phyloP scores from a whole-genome alignment of 2,329 filamentous ascomycete species.

The Alternaria gaisen region DNA sequence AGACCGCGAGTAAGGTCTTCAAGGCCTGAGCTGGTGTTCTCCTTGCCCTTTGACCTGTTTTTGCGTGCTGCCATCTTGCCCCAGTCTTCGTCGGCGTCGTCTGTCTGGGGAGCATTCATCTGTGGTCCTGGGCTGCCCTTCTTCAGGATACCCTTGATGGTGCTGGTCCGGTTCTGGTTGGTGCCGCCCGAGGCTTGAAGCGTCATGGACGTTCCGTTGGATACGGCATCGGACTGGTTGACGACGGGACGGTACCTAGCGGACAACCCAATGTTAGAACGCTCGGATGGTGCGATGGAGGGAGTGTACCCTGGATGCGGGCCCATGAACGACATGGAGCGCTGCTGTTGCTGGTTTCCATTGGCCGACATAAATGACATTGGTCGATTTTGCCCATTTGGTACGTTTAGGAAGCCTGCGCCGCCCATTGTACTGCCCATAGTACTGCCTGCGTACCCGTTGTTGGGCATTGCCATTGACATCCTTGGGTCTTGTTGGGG shows the following conservation, averaged over 20 bases:
- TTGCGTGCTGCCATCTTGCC: constrained; percentile 43
- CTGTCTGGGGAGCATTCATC: constrained; percentile 32
- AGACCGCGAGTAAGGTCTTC: constrained; percentile 40
- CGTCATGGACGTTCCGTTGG: constrained; percentile 44
- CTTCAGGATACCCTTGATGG: constrained; percentile 48
- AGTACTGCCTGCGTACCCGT: constrained; percentile 30
- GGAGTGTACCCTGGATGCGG: constrained; percentile 71
- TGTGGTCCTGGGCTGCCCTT: constrained; percentile 26
- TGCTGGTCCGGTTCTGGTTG: constrained; percentile 20
- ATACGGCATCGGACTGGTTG: constrained; percentile 42
- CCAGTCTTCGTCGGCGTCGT: constrained; percentile 48
- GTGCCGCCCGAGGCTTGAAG: constrained; percentile 43
- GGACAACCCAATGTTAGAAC: constrained; percentile 90
- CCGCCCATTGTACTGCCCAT: constrained; percentile 34
- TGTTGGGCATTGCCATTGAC: constrained; percentile 36
- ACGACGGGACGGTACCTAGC: constrained; percentile 91
- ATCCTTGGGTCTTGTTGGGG: constrained; percentile 37
- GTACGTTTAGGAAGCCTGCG: constrained; percentile 39
- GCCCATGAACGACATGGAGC: constrained; percentile 42
- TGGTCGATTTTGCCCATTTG: constrained; percentile 52
- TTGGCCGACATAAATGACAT: constrained; percentile 56
- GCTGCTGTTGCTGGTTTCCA: constrained; percentile 59
- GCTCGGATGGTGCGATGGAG: constrained; percentile 93
- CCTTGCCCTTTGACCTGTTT: constrained; percentile 33
- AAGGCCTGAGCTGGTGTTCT: constrained; percentile 28